Percentiles rank a stretch among this genome's conserved stretches.
Conservation (phyloP, 768 basidiomycete species). For the Lentinula raphanica region DNA sequence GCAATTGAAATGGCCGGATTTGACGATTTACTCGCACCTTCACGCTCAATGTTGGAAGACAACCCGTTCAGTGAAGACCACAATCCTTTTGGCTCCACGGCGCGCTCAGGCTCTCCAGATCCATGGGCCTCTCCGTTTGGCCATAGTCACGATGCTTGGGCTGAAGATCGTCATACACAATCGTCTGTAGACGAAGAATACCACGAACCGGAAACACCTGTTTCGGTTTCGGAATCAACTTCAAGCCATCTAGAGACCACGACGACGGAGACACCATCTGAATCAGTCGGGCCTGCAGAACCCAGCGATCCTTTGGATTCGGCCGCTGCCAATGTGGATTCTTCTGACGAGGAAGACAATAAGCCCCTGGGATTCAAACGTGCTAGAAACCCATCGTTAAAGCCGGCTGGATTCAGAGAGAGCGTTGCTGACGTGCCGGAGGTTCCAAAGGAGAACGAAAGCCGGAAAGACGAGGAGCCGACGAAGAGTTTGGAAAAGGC, state of each 20-base stretch:
- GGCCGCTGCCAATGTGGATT: slow-evolving; percentile 18
- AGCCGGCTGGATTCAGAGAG: slow-evolving; percentile 51
- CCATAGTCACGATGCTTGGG: slow-evolving; percentile 4
- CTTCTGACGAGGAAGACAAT: slow-evolving; percentile 28
- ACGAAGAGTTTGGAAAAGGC: slow-evolving; percentile 4
- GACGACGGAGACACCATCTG: slow-evolving; percentile 18
- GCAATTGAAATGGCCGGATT: slow-evolving; percentile 58
- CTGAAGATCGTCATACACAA: neutral
- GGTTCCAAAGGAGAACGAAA: neutral
- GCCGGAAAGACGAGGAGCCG: neutral
- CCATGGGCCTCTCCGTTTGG: slow-evolving; percentile 68
- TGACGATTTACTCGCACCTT: slow-evolving; percentile 66
- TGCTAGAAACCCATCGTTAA: slow-evolving; percentile 2
- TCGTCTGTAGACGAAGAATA: slow-evolving; percentile 5
- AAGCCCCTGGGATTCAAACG: slow-evolving; percentile 19
- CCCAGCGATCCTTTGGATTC: slow-evolving; percentile 32
- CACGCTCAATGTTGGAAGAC: slow-evolving; percentile 57
- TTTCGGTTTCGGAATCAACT: slow-evolving; percentile 18
- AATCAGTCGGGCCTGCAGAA: slow-evolving; percentile 19
- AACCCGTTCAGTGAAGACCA: slow-evolving; percentile 63
- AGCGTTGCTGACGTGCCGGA: slow-evolving; percentile 24
- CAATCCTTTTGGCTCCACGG: slow-evolving; percentile 41
- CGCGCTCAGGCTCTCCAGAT: slow-evolving; percentile 65
- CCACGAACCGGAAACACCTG: slow-evolving; percentile 13
- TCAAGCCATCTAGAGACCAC: too few relatives aligned